phyloP scores from a whole-genome alignment of 2,329 filamentous ascomycete genomes.

The Cercospora zeae-maydis region DNA sequence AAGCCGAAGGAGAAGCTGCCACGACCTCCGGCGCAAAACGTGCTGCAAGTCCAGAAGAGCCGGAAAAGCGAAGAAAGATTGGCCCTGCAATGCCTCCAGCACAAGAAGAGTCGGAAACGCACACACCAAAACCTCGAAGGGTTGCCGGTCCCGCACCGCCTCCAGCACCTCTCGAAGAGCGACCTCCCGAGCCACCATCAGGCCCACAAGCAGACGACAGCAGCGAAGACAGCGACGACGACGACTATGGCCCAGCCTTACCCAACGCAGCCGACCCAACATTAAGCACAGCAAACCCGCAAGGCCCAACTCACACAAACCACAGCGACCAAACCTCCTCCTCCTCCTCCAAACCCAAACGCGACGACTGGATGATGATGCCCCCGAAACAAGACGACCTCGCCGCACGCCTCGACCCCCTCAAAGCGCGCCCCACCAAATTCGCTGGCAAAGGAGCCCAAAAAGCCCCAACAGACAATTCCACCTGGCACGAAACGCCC shows the following conservation, averaged over 20 bases:
- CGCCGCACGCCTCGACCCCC: conserved; percentile 69
- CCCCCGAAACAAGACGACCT: conserved; percentile 50
- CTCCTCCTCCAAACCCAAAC: conserved; percentile 47
- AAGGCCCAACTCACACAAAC: conserved; percentile 14
- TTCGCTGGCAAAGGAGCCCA: conserved; percentile 66
- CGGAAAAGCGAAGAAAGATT: conserved; percentile 51
- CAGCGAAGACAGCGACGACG: conserved; percentile 39
- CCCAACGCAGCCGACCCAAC: conserved; percentile 30
- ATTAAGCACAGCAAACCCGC: background rate
- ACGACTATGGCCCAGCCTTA: conserved; percentile 47
- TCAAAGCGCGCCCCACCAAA: conserved; percentile 74
- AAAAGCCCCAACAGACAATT: conserved; percentile 43
- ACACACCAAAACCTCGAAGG: conserved; percentile 36
- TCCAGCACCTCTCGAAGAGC: conserved; percentile 48
- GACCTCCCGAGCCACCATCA: conserved; percentile 40
- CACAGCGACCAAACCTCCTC: conserved; percentile 27
- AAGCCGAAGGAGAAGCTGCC: conserved; percentile 36
- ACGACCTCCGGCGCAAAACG: conserved; percentile 38
- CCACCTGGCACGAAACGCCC: conserved; percentile 87
- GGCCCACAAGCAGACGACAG: conserved; percentile 31
- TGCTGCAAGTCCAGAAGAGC: conserved; percentile 38
- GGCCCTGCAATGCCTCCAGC: conserved; percentile 51
- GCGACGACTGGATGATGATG: conserved; percentile 65
- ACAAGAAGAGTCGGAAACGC: background rate
- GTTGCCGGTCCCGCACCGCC: conserved; percentile 55